Evolutionary conservation across 805 yeast genomes (phyloP).

Genomic region (Barnettozyma pratensis): DNA sequence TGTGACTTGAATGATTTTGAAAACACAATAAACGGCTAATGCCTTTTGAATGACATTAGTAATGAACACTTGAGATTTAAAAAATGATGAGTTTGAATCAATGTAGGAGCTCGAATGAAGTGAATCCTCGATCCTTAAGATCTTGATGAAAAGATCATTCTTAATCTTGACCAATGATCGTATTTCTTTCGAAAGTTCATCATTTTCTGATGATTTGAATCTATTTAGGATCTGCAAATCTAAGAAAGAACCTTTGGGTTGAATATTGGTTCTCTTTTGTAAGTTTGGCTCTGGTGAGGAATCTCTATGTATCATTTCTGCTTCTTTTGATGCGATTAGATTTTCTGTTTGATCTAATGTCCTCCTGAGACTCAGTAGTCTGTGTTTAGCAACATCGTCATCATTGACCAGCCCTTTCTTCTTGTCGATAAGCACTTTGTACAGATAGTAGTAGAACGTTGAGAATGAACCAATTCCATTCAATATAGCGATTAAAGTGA

Average conservation of each 20-base stretch:
- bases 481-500: slow-evolving; percentile 21
- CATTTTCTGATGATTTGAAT: slow-evolving; percentile 5
- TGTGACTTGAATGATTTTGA: slow-evolving; percentile 30
- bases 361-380: slow-evolving; percentile 11
- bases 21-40: slow-evolving; percentile 32
- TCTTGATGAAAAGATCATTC: slow-evolving; percentile 20
- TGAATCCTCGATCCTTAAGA: slow-evolving; percentile 13
- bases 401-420: background rate
- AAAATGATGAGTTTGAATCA: background rate
- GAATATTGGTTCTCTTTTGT: slow-evolving; percentile 16
- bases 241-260: slow-evolving; percentile 20
- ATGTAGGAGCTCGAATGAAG: background rate
- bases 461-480: slow-evolving; percentile 27
- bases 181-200: slow-evolving; percentile 16
- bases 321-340: slow-evolving; percentile 14
- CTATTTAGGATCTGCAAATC: slow-evolving; percentile 12
- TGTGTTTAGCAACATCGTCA: slow-evolving; percentile 4
- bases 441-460: slow-evolving; percentile 22
- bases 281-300: slow-evolving; percentile 1
- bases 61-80: slow-evolving; percentile 1
- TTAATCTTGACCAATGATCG: slow-evolving; percentile 18
- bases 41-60: background rate
- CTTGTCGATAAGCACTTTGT: slow-evolving; percentile 6
- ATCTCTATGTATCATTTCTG: slow-evolving; percentile 9
- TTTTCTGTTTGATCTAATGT: slow-evolving; percentile 18